Conservation (phyloP, 177 flowering plant genomes). For the Telopea speciosissima region DNA sequence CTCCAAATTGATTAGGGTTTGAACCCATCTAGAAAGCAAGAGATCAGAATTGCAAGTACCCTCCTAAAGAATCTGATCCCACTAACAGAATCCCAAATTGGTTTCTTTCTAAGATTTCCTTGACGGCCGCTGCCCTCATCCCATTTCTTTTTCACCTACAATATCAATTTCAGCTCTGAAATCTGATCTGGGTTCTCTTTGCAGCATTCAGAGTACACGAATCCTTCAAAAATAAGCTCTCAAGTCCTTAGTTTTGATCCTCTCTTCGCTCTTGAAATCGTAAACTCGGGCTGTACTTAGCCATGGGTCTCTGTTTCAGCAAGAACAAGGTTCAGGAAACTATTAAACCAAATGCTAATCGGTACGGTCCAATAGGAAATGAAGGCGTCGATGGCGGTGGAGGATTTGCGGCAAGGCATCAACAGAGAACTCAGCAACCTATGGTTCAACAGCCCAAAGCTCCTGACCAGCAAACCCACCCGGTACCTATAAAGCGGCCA, state of each 20-base stretch:
- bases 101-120: too few species aligned
- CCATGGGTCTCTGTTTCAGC: conserved; percentile 57
- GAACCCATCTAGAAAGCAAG: too few species aligned
- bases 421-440: conserved; percentile 24
- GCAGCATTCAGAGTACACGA: too few species aligned
- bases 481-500: conserved; percentile 22
- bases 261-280: neutral
- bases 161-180: neutral
- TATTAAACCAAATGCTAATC: conserved; percentile 17
- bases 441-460: conserved; percentile 18
- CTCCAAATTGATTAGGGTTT: too few species aligned
- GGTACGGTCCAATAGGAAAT: conserved; percentile 10
- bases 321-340: conserved; percentile 25
- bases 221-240: too few species aligned
- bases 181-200: conserved; percentile 6
- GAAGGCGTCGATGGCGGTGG: neutral
- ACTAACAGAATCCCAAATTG: neutral
- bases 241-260: too few species aligned
- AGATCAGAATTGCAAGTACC: too few species aligned
- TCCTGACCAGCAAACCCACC: conserved; percentile 25
- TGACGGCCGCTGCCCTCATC: neutral
- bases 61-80: neutral
- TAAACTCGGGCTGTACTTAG: neutral
- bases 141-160: neutral
- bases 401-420: conserved; percentile 14